These are phyloP conservation scores for Trichosanthes cucumerina DNA, from an alignment of 306 rosid species.

Conservation along the genomic window DNA sequence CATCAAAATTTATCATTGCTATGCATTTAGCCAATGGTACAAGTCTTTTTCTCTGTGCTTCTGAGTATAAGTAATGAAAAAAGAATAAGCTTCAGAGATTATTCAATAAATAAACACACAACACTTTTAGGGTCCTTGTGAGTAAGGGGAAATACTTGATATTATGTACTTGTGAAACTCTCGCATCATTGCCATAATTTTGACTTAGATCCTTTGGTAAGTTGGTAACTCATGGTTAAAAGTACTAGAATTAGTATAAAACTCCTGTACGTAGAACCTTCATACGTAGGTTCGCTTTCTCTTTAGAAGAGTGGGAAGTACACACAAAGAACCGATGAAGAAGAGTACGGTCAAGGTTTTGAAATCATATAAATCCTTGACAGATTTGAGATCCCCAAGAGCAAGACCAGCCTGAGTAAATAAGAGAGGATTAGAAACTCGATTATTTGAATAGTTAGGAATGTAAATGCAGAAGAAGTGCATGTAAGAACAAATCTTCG, in stretches of 20 bases:
- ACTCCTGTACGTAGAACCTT: slow-evolving; percentile 16
- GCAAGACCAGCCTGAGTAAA: slow-evolving; percentile 85
- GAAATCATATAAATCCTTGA: slow-evolving; percentile 81
- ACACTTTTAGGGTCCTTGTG: neutral
- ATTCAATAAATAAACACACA: neutral
- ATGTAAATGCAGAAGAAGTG: neutral
- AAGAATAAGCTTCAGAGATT: neutral
- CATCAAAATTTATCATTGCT: neutral
- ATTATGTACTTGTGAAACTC: neutral
- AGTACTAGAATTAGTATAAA: neutral
- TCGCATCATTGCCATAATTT: neutral
- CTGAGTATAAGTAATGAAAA: neutral
- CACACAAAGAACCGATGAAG: slow-evolving; percentile 73
- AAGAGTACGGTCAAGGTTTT: slow-evolving; percentile 80
- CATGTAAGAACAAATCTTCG: neutral
- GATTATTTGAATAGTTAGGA: neutral
- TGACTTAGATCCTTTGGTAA: neutral
- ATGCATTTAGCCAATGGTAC: neutral
- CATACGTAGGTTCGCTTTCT: slow-evolving; percentile 81
- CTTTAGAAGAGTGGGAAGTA: slow-evolving; percentile 68
- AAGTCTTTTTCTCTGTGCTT: neutral
- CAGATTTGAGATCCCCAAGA: slow-evolving; percentile 94
- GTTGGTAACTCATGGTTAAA: neutral
- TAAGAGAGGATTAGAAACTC: slow-evolving; percentile 12
- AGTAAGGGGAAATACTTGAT: neutral